These are phyloP conservation scores for Pythium volutum DNA, from an alignment of 352 stramenopile genomes.

Conservation along the genomic window DNA sequence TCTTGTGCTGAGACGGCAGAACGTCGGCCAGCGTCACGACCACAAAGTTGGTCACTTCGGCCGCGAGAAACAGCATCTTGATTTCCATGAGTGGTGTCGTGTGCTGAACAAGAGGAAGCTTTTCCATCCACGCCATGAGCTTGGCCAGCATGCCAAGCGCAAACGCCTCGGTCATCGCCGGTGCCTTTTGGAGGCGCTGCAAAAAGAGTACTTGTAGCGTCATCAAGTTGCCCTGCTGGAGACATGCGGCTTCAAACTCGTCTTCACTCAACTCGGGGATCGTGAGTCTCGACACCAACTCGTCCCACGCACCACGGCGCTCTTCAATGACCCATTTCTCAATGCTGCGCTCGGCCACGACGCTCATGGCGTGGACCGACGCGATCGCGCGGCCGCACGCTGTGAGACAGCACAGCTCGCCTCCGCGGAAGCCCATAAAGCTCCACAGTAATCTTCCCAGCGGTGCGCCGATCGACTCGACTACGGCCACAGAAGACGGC, in stretches of 20 bases:
- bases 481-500: conserved; percentile 26
- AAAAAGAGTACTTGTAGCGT: conserved; percentile 79
- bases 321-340: conserved; percentile 86
- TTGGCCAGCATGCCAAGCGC: conserved; percentile 67
- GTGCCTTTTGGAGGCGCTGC: conserved; percentile 61
- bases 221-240: conserved; percentile 71
- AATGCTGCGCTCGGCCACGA: conserved; percentile 77
- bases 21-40: conserved; percentile 53
- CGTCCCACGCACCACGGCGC: conserved; percentile 56
- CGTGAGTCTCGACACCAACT: conserved; percentile 51
- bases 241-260: conserved; percentile 71
- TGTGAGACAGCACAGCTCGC: conserved; percentile 68
- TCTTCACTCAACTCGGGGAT: conserved; percentile 79
- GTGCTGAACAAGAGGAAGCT: conserved; percentile 35
- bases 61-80: conserved; percentile 80
- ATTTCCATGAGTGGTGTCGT: conserved; percentile 65
- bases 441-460: conserved; percentile 75
- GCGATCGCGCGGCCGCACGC: conserved; percentile 73
- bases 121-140: conserved; percentile 72
- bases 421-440: conserved; percentile 75
- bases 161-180: conserved; percentile 63
- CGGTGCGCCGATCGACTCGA: conserved; percentile 52
- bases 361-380: conserved; percentile 80
- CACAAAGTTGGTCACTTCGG: conserved; percentile 74
- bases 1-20: conserved; percentile 59